Evolutionary conservation across 2,329 filamentous ascomycete species (phyloP), one percentile per base, ranked within the genome.

Genomic region (Fusarium scirpi): DNA sequence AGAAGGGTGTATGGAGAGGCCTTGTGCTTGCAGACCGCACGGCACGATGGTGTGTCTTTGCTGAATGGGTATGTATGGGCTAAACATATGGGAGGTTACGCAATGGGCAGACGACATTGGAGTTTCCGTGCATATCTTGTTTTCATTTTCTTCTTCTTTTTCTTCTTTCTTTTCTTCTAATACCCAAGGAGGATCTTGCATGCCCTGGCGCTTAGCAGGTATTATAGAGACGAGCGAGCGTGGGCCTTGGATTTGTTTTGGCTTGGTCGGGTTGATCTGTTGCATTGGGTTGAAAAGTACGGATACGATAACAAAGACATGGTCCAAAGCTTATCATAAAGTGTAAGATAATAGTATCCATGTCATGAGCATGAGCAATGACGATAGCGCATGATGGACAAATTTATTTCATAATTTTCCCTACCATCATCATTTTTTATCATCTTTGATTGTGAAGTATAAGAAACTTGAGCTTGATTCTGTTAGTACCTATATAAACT

Each of bases 11-110:
- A 18, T 97, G 93, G 93, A 86, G 93, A 69, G 93, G 92, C 2
- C 81, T 97, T 65, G 93, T 97, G 45, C 84, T 96, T 60, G 93
- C 93, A 9, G 93, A 97, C 81, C 87, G 93, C 57, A 94, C 91
- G 65, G 93, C 93, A 46, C 85, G 93, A 73, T 97, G 93, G 93
- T 96, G 93, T 77, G 93, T 97, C n/a, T 96, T 96, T 84, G 92
- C 92, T 0, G 93, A 97, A 83, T 97, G 93, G 93, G 84, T 88
- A 67, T 92, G 91, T 76, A 80, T 82, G 54, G 79, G 80, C 49
- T 81, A 65, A 72, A 57, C 40, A 49, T 58, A 41, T 48, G 43
- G 32, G 62, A 45, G 38, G 52, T 24, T 46, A 30, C 48, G 58
- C 52, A 45, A 47, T 47, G 61, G 51, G 60, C 43, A 56, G 63